phyloP scores from a whole-genome alignment of 495 filamentous ascomycete genomes.

The Penicillium arizonense region DNA sequence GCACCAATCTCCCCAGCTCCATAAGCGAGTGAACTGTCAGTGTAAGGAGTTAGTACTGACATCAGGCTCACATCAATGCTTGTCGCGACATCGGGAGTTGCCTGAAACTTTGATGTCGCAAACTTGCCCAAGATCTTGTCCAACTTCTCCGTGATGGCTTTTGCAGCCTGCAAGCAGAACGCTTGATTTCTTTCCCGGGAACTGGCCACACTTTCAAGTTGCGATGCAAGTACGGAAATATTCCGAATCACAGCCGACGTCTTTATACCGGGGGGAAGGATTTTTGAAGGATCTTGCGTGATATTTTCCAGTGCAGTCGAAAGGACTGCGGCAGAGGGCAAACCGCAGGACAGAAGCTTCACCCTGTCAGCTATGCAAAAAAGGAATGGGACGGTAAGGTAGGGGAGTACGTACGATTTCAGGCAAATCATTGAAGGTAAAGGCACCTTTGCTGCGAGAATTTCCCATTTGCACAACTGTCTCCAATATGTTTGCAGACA shows the following conservation, averaged over 20 bases:
- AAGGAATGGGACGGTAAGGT: background rate
- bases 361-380: background rate
- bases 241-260: slow-evolving; percentile 15
- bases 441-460: slow-evolving; percentile 4
- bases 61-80: slow-evolving; percentile 8
- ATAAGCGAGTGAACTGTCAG: slow-evolving; percentile 1
- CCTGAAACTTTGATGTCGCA: slow-evolving; percentile 6
- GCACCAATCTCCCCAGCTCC: slow-evolving; percentile 11
- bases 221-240: slow-evolving; percentile 14
- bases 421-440: slow-evolving; percentile 10
- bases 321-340: slow-evolving; percentile 15
- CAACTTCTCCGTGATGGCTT: slow-evolving; percentile 15
- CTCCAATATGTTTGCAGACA: slow-evolving; percentile 18
- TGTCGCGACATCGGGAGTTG: slow-evolving; percentile 3
- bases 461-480: slow-evolving; percentile 18
- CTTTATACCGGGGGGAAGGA: slow-evolving; percentile 14
- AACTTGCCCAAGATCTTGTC: slow-evolving; percentile 14
- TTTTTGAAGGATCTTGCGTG: slow-evolving; percentile 1
- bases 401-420: slow-evolving; percentile 11
- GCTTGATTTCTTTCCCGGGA: slow-evolving; percentile 17
- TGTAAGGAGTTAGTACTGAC: background rate
- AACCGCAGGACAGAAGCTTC: slow-evolving; percentile 14
- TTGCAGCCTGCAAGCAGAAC: slow-evolving; percentile 18
- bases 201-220: slow-evolving; percentile 15
- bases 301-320: slow-evolving; percentile 8